These are phyloP conservation scores for Lodderomyces theae DNA, from an alignment of 1,139 yeast species.

Conservation along the genomic window DNA sequence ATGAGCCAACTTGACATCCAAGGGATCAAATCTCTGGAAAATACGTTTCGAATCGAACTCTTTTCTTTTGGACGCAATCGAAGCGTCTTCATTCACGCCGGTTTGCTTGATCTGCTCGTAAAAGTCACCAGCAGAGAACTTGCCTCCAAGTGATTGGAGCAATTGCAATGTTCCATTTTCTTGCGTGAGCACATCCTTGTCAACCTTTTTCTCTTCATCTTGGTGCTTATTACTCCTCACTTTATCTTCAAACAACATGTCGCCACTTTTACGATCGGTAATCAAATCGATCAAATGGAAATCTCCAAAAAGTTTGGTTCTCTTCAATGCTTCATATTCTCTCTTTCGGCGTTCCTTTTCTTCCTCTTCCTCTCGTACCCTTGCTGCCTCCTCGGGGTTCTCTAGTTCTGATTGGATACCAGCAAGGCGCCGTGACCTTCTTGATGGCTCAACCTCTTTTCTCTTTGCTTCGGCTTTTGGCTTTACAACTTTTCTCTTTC, in stretches of 20 bases:
- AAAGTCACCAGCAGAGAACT: conserved; percentile 77
- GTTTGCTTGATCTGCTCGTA: conserved; percentile 49
- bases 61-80: conserved; percentile 45
- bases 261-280: conserved; percentile 36
- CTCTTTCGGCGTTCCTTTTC: conserved; percentile 31
- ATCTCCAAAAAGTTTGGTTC: conserved; percentile 60
- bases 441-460: conserved; percentile 44
- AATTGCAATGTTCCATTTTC: conserved; percentile 38
- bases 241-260: conserved; percentile 28
- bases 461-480: conserved; percentile 8
- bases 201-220: conserved; percentile 8
- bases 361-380: conserved; percentile 36
- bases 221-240: conserved; percentile 23
- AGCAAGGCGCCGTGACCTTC: conserved; percentile 65
- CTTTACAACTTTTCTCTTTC: conserved; percentile 16
- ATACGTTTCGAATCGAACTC: conserved; percentile 52
- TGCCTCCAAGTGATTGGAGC: conserved; percentile 46
- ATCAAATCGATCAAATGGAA: conserved; percentile 57
- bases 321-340: conserved; percentile 50
- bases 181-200: conserved; percentile 19
- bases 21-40: conserved; percentile 59
- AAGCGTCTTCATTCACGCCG: conserved; percentile 29
- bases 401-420: conserved; percentile 50
- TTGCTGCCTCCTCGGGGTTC: conserved; percentile 36
- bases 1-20: conserved; percentile 67